Evolutionary conservation across 257 asterid species (phyloP).

Genomic region (Cinchona pubescens): DNA sequence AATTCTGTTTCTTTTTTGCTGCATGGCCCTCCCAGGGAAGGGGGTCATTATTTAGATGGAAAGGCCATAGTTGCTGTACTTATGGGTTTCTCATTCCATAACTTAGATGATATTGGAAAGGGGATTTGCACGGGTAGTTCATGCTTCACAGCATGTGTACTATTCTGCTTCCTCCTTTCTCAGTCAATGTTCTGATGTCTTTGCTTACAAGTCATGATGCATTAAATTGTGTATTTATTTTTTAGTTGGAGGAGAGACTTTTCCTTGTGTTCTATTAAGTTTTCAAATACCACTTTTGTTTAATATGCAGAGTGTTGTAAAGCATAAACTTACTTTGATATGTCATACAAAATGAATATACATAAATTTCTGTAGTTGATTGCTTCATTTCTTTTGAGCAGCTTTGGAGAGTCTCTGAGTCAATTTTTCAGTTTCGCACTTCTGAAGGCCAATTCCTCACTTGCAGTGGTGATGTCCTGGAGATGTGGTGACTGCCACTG

Average conservation of each 20-base stretch:
- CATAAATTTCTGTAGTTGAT: conserved; percentile 4
- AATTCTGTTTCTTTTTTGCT: no score
- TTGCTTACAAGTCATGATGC: not conserved
- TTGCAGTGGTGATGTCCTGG: conserved; percentile 55
- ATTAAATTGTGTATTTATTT: not conserved
- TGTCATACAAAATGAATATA: not conserved
- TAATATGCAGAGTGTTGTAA: not conserved
- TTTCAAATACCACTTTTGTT: not conserved
- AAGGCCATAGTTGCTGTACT: not conserved
- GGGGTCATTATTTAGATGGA: no score
- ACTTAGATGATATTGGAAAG: not conserved
- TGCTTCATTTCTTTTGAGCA: conserved; percentile 24
- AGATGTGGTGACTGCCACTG: conserved; percentile 43
- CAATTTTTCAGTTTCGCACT: conserved; percentile 65
- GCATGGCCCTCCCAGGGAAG: no score
- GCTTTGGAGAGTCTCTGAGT: conserved; percentile 81
- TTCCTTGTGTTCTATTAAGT: not conserved
- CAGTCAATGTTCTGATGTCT: not conserved
- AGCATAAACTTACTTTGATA: not conserved
- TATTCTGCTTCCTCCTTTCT: not conserved
- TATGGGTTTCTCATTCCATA: not conserved
- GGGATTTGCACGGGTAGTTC: not conserved
- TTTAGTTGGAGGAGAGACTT: not conserved
- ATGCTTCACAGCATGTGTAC: conserved; percentile 2
- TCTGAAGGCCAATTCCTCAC: conserved; percentile 62